phyloP scores from a whole-genome alignment of 352 stramenopile species.

The Phytophthora citrophthora region DNA sequence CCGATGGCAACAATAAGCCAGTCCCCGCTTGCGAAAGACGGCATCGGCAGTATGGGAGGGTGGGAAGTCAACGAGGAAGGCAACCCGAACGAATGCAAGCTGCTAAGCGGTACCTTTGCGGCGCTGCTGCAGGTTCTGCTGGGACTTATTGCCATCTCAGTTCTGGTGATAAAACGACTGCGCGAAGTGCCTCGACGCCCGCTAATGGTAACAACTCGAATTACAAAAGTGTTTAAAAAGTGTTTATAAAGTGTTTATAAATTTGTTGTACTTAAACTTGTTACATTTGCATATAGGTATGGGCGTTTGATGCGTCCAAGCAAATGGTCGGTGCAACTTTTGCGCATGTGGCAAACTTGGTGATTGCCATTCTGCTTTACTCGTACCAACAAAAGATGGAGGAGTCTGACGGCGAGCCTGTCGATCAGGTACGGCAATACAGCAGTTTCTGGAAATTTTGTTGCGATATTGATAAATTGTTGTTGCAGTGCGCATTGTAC shows the following conservation, averaged over 20 bases:
- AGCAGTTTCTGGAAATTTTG: not conserved
- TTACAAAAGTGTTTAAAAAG: constrained; percentile 16
- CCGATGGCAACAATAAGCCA: constrained; percentile 9
- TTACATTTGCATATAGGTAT: constrained; percentile 49
- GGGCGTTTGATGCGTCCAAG: constrained; percentile 88
- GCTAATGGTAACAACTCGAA: constrained; percentile 48
- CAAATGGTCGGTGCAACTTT: constrained; percentile 87
- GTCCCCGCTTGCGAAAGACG: constrained; percentile 20
- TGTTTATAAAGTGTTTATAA: not conserved
- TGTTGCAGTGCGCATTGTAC: constrained; percentile 80
- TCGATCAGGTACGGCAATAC: constrained; percentile 56
- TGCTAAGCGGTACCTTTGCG: constrained; percentile 82
- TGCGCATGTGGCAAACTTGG: constrained; percentile 82
- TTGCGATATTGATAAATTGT: constrained; percentile 3
- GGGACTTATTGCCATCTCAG: constrained; percentile 83
- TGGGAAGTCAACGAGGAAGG: constrained; percentile 42
- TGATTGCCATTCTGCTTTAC: constrained; percentile 90
- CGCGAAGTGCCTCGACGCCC: constrained; percentile 77
- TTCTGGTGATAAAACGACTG: constrained; percentile 80
- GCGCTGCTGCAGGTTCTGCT: constrained; percentile 78
- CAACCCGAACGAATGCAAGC: constrained; percentile 71
- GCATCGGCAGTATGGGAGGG: constrained; percentile 26
- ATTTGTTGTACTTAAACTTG: not conserved
- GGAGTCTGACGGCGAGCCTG: constrained; percentile 33
- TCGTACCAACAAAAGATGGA: constrained; percentile 56